Evolutionary conservation across 371 early-diverging fungal species (phyloP), one percentile per base, ranked within the genome.

Genomic region (Coemansia sp.): DNA sequence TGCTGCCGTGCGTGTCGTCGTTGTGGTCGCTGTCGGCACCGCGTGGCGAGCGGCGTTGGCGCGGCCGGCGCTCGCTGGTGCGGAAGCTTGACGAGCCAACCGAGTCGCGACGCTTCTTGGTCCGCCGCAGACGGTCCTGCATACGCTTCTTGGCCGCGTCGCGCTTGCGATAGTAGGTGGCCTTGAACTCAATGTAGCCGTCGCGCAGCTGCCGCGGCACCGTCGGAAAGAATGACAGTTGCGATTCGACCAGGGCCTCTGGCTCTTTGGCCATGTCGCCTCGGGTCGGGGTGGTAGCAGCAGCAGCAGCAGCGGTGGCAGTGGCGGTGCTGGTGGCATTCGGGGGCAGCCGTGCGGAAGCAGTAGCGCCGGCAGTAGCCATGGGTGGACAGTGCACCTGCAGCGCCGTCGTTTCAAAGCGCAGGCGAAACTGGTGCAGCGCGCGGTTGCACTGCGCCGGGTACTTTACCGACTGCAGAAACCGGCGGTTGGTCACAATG

Each of bases 381-480:
- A 68, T 16, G 30, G 55, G 35, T n/a, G 70, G 43, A 4, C 34
- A 57, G 34, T 66, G 33, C n/a, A 56, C 55, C 34, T 60, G 63
- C 43, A 69, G 43, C 12, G 80, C 74, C 47, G 49, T 61, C 5
- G 80, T 57, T 26, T 81, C 81, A 31, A 80, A 78, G 53, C 79
- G 69, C 69, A 80, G 60, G 47, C 69, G 82, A 41, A 74, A 76
- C 54, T 78, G 75, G 39, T 76, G 81, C 61, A 80, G 62, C 12
- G 69, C 67, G 12, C 81, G 55, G 63, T 80, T 80, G 68, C 81
- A 81, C 53, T 80, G 80, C 9, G 70, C 50, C n/a, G 78, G 70
- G 55, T 80, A 80, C 48, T 78, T 80, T 50, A 77, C 63, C 6
- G 80, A 74, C 40, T 80, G 80, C 50, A 70, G 63, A 48, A 74